phyloP scores from a whole-genome alignment of 2,329 filamentous ascomycete species.

The Colletotrichum phormii region DNA sequence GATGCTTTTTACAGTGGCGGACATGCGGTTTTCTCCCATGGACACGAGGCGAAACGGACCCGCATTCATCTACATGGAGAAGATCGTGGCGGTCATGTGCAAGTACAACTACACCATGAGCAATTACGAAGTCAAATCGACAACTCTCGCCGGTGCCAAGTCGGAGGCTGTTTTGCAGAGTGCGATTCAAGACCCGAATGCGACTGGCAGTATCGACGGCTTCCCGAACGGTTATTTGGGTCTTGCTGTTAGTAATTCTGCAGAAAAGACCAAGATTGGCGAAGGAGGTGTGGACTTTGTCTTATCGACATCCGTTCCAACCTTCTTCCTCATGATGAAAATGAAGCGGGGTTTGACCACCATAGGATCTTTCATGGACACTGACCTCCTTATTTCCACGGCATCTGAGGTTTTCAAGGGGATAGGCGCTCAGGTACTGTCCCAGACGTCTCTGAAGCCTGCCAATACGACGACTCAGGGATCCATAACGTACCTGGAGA shows the following conservation, averaged over 20 bases:
- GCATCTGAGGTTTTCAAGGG: constrained; percentile 28
- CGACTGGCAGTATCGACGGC: constrained; percentile 20
- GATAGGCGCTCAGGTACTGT: constrained; percentile 28
- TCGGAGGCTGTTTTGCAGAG: constrained; percentile 34
- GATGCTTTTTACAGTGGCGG: constrained; percentile 38
- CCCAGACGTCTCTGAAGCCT: constrained; percentile 14
- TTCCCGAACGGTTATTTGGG: constrained; percentile 36
- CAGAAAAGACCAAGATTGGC: constrained; percentile 35
- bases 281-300: constrained; percentile 38
- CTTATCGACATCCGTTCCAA: constrained; percentile 39
- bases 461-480: constrained; percentile 2
- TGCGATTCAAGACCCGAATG: background rate
- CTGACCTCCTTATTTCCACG: constrained; percentile 26
- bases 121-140: constrained; percentile 30
- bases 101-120: constrained; percentile 37
- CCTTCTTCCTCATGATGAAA: constrained; percentile 43
- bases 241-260: constrained; percentile 31
- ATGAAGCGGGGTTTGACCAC: constrained; percentile 35
- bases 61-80: constrained; percentile 37
- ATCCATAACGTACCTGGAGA: constrained; percentile 18
- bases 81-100: constrained; percentile 39
- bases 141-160: constrained; percentile 28
- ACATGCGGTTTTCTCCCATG: constrained; percentile 37
- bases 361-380: constrained; percentile 36
- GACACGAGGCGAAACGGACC: constrained; percentile 29